Conservation (phyloP, 2,329 filamentous ascomycete genomes). For the Cordyceps pruinosa region DNA sequence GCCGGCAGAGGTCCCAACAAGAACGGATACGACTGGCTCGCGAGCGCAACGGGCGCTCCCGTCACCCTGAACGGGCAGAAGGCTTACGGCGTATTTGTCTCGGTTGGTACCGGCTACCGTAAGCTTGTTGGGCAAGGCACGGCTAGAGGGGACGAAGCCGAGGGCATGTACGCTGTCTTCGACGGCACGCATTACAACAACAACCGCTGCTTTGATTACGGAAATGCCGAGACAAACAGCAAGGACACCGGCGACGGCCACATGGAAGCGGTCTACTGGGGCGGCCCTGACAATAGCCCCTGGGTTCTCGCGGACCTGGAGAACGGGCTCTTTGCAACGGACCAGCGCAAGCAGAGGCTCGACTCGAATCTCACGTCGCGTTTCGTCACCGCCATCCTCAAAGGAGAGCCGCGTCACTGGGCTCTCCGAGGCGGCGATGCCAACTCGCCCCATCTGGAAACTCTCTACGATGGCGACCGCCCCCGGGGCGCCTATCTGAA, state of each 20-base stretch:
- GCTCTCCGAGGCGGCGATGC: constrained; percentile 53
- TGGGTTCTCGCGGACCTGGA: constrained; percentile 67
- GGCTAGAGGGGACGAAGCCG: constrained; percentile 46
- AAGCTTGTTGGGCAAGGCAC: constrained; percentile 47
- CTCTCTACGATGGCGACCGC: constrained; percentile 51
- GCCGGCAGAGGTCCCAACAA: constrained; percentile 49
- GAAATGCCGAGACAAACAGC: constrained; percentile 47
- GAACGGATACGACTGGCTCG: constrained; percentile 53
- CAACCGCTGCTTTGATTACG: constrained; percentile 52
- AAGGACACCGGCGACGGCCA: constrained; percentile 53
- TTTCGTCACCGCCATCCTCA: constrained; percentile 51
- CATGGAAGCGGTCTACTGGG: constrained; percentile 65
- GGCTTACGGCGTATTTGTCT: constrained; percentile 57
- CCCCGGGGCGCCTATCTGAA: constrained; percentile 52
- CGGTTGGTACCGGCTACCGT: constrained; percentile 56
- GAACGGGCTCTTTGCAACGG: constrained; percentile 58
- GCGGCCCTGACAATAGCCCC: constrained; percentile 53
- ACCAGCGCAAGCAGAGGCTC: constrained; percentile 37
- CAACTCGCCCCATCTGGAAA: constrained; percentile 46
- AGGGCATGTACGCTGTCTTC: constrained; percentile 55
- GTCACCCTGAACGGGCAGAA: constrained; percentile 54
- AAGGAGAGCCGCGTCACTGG: constrained; percentile 51
- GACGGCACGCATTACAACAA: constrained; percentile 55
- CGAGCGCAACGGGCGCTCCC: constrained; percentile 52
- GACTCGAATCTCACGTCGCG: constrained; percentile 47